A percentile compares a stretch with the other conserved stretches of the same genome.
Evolutionary conservation across 352 stramenopile species (phyloP).

Genomic region (Phytopythium kandeliae): DNA sequence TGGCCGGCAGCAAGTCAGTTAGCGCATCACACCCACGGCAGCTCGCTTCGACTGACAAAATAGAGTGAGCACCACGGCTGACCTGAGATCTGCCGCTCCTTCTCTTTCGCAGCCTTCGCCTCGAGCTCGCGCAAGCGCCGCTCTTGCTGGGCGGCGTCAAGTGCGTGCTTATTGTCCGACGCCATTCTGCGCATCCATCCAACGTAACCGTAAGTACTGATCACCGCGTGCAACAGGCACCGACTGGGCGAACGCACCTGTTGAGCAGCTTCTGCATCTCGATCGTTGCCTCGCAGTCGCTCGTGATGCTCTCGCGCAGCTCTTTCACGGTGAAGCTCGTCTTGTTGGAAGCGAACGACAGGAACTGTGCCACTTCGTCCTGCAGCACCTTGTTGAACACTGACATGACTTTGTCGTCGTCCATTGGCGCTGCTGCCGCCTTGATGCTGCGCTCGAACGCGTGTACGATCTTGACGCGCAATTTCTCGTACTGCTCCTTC

Average conservation of each 20-base stretch:
- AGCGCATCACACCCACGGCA: neutral
- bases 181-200: conserved; percentile 32
- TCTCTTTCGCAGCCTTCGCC: conserved; percentile 32
- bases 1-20: conserved; percentile 1
- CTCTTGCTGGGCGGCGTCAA: conserved; percentile 53
- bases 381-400: conserved; percentile 54
- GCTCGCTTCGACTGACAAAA: neutral
- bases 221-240: neutral
- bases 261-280: conserved; percentile 77
- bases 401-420: conserved; percentile 56
- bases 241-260: conserved; percentile 17
- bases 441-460: conserved; percentile 56
- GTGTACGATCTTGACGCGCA: conserved; percentile 44
- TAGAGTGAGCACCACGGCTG: no score
- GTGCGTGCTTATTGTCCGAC: conserved; percentile 58
- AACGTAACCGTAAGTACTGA: neutral
- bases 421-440: conserved; percentile 44
- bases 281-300: conserved; percentile 47
- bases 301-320: conserved; percentile 50
- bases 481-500: conserved; percentile 53
- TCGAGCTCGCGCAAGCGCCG: conserved; percentile 55
- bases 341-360: conserved; percentile 36
- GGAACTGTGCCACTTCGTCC: conserved; percentile 51
- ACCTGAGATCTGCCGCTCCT: conserved; percentile 63
- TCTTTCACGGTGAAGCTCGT: conserved; percentile 39